Evolutionary conservation across 306 rosid genomes (phyloP).

Genomic region (Rubus idaeus): DNA sequence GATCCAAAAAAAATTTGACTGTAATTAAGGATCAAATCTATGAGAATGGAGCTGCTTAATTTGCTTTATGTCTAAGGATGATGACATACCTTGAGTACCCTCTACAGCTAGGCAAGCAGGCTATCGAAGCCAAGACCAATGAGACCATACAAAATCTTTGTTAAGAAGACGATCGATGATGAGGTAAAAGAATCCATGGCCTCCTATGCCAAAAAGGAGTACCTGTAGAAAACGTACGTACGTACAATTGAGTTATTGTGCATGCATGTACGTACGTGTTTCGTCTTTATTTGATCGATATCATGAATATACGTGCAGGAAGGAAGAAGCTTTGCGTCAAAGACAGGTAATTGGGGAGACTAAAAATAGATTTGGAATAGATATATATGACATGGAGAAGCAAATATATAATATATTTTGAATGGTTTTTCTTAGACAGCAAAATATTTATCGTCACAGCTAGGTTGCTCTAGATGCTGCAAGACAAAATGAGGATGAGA

Average conservation of each 20-base stretch:
- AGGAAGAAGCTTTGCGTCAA: conserved; percentile 94
- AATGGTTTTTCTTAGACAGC: conserved; percentile 29
- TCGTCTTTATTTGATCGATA: conserved; percentile 18
- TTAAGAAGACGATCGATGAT: no score
- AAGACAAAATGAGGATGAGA: conserved; percentile 69
- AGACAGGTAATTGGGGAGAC: conserved; percentile 70
- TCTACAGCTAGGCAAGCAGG: no score
- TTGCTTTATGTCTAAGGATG: no score
- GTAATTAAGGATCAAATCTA: no score
- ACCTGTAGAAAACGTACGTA: no score
- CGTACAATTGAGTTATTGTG: conserved; percentile 34
- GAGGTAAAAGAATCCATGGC: no score
- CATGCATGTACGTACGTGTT: background rate
- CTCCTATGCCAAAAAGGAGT: no score
- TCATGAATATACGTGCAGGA: conserved; percentile 57
- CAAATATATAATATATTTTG: background rate
- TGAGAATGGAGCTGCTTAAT: no score
- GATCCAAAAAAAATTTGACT: no score
- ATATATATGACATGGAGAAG: background rate
- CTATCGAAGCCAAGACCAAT: no score
- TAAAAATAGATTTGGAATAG: background rate
- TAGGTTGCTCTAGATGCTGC: conserved; percentile 98
- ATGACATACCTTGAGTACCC: no score
- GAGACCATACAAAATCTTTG: no score
- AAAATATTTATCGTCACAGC: conserved; percentile 26